These are phyloP conservation scores for Candida yuanshanica DNA, from an alignment of 805 yeast genomes.

Conservation along the genomic window DNA sequence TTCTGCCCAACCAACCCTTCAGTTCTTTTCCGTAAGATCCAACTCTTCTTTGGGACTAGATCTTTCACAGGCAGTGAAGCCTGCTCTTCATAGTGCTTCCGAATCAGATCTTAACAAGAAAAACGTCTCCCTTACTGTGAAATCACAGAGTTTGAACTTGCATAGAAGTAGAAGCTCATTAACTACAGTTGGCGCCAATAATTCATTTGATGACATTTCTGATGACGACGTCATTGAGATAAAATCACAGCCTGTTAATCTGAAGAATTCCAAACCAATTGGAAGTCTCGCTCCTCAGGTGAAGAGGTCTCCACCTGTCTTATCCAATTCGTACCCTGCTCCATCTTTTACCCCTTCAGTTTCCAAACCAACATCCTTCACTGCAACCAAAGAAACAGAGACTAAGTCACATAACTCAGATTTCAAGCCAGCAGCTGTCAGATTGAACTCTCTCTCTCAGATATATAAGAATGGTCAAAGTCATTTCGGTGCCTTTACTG, in stretches of 20 bases:
- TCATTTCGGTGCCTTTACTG: background rate
- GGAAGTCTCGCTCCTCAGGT: conserved; percentile 4
- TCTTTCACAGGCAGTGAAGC: background rate
- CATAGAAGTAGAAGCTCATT: conserved; percentile 2
- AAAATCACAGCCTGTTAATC: conserved; percentile 4
- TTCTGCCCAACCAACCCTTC: conserved; percentile 6
- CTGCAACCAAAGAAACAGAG: background rate
- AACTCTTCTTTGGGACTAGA: background rate
- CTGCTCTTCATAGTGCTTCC: background rate
- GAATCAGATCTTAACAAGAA: background rate
- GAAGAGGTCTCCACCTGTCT: background rate
- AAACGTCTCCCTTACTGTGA: background rate
- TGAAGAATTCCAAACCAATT: conserved; percentile 13
- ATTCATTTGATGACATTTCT: background rate
- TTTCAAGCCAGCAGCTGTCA: background rate
- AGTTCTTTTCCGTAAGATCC: conserved; percentile 4
- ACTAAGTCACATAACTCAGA: background rate
- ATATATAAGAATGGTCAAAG: background rate
- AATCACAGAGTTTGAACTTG: background rate
- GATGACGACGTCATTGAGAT: conserved; percentile 3
- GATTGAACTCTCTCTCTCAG: background rate
- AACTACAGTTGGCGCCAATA: background rate
- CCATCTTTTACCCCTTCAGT: background rate
- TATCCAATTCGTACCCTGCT: background rate
- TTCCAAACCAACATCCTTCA: background rate